Percentiles rank a stretch among this genome's conserved stretches.
Conservation (phyloP, 2,329 filamentous ascomycete genomes). For the Chrysosphaeria jannelii region DNA sequence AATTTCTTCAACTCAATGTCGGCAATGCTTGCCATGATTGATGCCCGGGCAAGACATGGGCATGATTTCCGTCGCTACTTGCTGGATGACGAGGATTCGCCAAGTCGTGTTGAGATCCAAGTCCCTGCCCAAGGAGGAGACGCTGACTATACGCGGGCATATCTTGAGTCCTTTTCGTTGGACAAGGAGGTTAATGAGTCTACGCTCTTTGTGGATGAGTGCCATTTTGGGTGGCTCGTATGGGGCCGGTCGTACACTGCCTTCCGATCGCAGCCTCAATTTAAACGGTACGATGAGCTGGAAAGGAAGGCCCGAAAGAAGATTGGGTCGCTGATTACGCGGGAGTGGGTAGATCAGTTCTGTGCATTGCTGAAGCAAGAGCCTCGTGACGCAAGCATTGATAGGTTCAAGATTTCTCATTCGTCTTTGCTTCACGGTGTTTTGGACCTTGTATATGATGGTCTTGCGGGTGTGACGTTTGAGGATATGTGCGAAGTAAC, state of each 20-base stretch:
- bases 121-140: constrained; percentile 36
- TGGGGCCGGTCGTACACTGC: constrained; percentile 76
- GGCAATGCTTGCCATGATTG: constrained; percentile 51
- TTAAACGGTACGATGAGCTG: constrained; percentile 42
- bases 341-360: constrained; percentile 60
- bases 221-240: constrained; percentile 86
- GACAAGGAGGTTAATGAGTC: constrained; percentile 21
- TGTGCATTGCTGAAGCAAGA: constrained; percentile 37
- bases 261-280: constrained; percentile 38
- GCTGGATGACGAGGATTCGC: constrained; percentile 45
- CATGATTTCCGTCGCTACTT: constrained; percentile 77
- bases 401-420: constrained; percentile 72
- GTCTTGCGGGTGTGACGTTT: constrained; percentile 46
- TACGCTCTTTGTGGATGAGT: constrained; percentile 45
- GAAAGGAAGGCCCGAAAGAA: constrained; percentile 45
- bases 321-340: constrained; percentile 53
- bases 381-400: constrained; percentile 4
- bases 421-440: constrained; percentile 67
- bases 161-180: constrained; percentile 35
- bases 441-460: constrained; percentile 69
- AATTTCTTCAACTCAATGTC: constrained; percentile 58
- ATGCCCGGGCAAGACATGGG: constrained; percentile 57
- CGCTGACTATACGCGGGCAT: constrained; percentile 46
- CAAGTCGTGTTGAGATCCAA: constrained; percentile 43
- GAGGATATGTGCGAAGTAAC: constrained; percentile 68